Conservation (phyloP, 169 alveolate genomes). For the Toxoplasma gondii region DNA sequence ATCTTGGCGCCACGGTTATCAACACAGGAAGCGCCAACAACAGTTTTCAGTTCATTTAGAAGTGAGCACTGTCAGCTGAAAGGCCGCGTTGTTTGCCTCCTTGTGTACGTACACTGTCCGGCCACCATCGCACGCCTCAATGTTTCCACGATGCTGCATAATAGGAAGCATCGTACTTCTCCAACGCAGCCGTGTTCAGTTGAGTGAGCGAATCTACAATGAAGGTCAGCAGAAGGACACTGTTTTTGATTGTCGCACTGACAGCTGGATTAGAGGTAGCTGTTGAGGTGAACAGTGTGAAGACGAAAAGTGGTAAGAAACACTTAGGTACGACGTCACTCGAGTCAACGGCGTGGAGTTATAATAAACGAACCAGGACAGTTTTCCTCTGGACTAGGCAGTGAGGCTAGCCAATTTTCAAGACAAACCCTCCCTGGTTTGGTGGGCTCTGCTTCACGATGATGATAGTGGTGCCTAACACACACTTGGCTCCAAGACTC, state of each 20-base stretch:
- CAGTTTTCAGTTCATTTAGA: background rate
- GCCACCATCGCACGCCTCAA: background rate
- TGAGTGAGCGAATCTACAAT: background rate
- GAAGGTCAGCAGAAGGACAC: background rate
- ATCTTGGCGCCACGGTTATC: background rate
- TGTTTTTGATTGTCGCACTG: background rate
- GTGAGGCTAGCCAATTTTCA: background rate
- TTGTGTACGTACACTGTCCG: background rate
- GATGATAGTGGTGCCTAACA: background rate
- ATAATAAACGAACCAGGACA: background rate
- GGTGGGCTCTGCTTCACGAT: background rate
- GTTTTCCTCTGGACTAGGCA: background rate
- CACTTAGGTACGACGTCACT: background rate
- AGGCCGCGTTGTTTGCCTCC: background rate
- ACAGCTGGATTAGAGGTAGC: background rate
- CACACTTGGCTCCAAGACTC: background rate
- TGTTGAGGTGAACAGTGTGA: background rate
- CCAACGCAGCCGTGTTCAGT: background rate
- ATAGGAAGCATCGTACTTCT: background rate
- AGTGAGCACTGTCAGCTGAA: background rate
- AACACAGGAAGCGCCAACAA: background rate
- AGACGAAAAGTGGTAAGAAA: background rate
- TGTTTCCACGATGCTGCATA: too few relatives aligned
- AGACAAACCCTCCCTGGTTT: background rate
- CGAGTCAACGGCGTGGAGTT: background rate